Evolutionary conservation across 768 basidiomycete genomes (phyloP).

Genomic region (Udeniomyces megalosporus): DNA sequence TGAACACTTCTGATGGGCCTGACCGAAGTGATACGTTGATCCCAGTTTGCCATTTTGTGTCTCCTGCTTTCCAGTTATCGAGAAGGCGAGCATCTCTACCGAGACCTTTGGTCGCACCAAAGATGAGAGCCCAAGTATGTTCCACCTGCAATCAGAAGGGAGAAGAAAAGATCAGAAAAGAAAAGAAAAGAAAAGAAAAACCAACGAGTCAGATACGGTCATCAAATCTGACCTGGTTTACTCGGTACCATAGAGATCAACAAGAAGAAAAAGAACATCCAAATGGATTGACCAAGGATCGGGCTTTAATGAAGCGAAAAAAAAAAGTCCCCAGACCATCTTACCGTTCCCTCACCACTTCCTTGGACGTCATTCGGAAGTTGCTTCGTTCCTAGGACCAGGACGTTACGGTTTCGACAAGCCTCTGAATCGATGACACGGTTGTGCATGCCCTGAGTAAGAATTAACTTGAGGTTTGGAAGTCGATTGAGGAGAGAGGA

Average conservation of each 20-base stretch:
- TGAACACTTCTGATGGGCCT: too few relatives aligned
- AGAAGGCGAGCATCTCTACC: constrained; percentile 38
- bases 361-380: constrained; percentile 30
- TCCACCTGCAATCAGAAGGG: constrained; percentile 25
- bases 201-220: too few relatives aligned
- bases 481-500: constrained; percentile 38
- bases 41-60: constrained; percentile 39
- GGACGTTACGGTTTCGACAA: constrained; percentile 37
- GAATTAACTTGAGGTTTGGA: constrained; percentile 44
- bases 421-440: constrained; percentile 38
- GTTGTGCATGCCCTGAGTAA: constrained; percentile 43
- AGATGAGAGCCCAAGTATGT: constrained; percentile 44
- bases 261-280: too few relatives aligned
- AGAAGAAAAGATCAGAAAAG: too few relatives aligned
- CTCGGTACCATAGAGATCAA: too few relatives aligned
- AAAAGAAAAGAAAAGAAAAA: too few relatives aligned
- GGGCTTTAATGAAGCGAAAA: too few relatives aligned
- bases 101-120: constrained; percentile 41
- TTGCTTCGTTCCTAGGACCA: constrained; percentile 39
- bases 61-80: constrained; percentile 37
- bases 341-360: constrained; percentile 25
- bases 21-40: not conserved
- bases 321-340: too few relatives aligned
- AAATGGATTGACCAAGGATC: too few relatives aligned
- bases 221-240: too few relatives aligned